A percentile compares a stretch with the other conserved stretches of the same genome.
phyloP scores from a whole-genome alignment of 2,329 filamentous ascomycete genomes.

The Fusarium pseudograminearum region DNA sequence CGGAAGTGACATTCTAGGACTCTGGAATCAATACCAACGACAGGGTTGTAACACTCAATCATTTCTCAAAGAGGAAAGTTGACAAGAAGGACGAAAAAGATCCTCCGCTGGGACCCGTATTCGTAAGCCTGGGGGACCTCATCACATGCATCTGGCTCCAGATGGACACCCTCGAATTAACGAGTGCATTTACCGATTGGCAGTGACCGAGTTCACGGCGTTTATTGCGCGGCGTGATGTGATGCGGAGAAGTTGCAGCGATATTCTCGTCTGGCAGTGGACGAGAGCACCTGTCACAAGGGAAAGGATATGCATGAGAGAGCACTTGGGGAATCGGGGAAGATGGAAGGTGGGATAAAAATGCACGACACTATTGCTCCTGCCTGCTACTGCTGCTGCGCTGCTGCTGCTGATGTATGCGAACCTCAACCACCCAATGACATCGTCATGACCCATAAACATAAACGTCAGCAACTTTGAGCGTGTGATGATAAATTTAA shows the following conservation, averaged over 20 bases:
- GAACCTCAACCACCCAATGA: constrained; percentile 29
- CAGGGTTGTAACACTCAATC: constrained; percentile 25
- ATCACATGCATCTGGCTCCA: constrained; percentile 28
- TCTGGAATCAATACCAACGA: constrained; percentile 15
- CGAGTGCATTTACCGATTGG: constrained; percentile 28
- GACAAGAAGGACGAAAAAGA: constrained; percentile 24
- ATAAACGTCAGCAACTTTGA: constrained; percentile 21
- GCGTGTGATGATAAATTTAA: constrained; percentile 32
- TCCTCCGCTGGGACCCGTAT: constrained; percentile 26
- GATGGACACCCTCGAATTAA: constrained; percentile 21
- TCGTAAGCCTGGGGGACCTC: constrained; percentile 34
- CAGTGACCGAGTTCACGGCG: constrained; percentile 31
- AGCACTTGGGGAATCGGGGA: constrained; percentile 25
- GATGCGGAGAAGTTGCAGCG: constrained; percentile 33
- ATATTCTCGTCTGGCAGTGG: constrained; percentile 17
- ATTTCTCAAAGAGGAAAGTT: constrained; percentile 31
- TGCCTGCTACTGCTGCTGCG: constrained; percentile 8
- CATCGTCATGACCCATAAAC: constrained; percentile 5
- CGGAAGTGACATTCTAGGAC: constrained; percentile 12
- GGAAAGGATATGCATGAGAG: constrained; percentile 38
- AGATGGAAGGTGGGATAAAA: constrained; percentile 31
- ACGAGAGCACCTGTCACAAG: constrained; percentile 41
- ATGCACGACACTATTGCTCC: constrained; percentile 39
- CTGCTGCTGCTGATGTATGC: constrained; percentile 37
- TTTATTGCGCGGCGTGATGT: constrained; percentile 32